These are phyloP conservation scores for Gamarada debralockiae DNA, from an alignment of 495 filamentous ascomycete genomes.

Conservation along the genomic window DNA sequence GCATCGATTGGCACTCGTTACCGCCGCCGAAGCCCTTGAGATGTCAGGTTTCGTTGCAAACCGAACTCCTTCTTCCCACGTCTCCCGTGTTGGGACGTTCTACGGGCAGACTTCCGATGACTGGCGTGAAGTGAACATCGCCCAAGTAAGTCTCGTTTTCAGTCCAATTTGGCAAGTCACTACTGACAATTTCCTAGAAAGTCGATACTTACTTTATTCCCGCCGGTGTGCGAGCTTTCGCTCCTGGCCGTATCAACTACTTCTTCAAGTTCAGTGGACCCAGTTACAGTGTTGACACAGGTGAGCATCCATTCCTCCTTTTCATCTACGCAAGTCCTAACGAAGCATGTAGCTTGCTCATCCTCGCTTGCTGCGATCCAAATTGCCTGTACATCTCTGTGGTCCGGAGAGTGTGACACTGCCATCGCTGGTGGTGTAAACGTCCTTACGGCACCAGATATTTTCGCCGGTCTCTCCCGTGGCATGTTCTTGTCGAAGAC, in stretches of 20 bases:
- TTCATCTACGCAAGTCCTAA: constrained; percentile 57
- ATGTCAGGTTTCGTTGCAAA: constrained; percentile 78
- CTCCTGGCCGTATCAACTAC: constrained; percentile 74
- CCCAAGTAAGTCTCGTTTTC: no score
- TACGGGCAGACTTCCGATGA: constrained; percentile 91
- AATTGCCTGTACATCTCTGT: constrained; percentile 76
- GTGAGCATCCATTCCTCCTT: constrained; percentile 81
- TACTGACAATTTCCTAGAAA: no score
- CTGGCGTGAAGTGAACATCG: constrained; percentile 84
- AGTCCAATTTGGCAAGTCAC: no score
- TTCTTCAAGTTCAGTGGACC: constrained; percentile 88
- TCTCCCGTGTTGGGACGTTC: constrained; percentile 85
- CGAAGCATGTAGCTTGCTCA: constrained; percentile 22
- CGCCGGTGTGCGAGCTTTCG: constrained; percentile 84
- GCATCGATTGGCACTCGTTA: constrained; percentile 77
- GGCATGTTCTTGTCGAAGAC: constrained; percentile 35
- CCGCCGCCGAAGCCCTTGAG: constrained; percentile 87
- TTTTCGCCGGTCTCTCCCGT: constrained; percentile 74
- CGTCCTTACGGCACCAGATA: constrained; percentile 74
- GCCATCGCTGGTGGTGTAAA: constrained; percentile 74
- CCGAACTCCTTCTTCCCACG: constrained; percentile 73
- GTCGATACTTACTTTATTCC: constrained; percentile 92
- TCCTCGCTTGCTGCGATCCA: neutral
- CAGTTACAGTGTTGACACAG: constrained; percentile 77
- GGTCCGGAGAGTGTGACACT: constrained; percentile 47